Conservation (phyloP, 2,329 filamentous ascomycete species). For the Anthostomella pinea region DNA sequence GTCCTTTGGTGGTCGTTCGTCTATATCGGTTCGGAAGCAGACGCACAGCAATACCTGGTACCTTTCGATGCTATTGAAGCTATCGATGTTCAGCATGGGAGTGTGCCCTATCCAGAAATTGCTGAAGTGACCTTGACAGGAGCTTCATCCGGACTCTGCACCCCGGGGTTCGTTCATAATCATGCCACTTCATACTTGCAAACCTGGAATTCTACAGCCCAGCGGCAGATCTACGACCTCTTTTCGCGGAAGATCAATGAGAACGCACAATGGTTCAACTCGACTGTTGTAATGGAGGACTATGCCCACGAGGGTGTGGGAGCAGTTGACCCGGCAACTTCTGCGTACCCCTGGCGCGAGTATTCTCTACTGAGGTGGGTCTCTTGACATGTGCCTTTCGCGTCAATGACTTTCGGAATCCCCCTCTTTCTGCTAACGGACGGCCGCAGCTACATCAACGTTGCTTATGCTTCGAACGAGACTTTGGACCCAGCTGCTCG, state of each 20-base stretch:
- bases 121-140: neutral
- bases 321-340: conserved; percentile 4
- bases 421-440: neutral
- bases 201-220: conserved; percentile 21
- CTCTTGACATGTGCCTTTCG: no score
- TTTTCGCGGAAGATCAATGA: conserved; percentile 12
- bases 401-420: conserved; percentile 2
- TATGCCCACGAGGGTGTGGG: conserved; percentile 18
- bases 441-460: neutral
- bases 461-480: neutral
- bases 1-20: conserved; percentile 2
- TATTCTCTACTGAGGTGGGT: conserved; percentile 15
- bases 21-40: conserved; percentile 1
- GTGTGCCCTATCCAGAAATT: conserved; percentile 1
- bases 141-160: no score
- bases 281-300: conserved; percentile 18
- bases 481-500: neutral
- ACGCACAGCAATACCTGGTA: neutral
- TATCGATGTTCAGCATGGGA: neutral
- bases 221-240: conserved; percentile 18
- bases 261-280: conserved; percentile 5
- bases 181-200: no score
- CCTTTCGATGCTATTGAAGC: conserved; percentile 4
- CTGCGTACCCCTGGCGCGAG: conserved; percentile 16
- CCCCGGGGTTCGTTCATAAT: no score